Evolutionary conservation across 2,329 filamentous ascomycete species (phyloP), one percentile per base, ranked within the genome.

Genomic region (Hirsutella minnesotensis): DNA sequence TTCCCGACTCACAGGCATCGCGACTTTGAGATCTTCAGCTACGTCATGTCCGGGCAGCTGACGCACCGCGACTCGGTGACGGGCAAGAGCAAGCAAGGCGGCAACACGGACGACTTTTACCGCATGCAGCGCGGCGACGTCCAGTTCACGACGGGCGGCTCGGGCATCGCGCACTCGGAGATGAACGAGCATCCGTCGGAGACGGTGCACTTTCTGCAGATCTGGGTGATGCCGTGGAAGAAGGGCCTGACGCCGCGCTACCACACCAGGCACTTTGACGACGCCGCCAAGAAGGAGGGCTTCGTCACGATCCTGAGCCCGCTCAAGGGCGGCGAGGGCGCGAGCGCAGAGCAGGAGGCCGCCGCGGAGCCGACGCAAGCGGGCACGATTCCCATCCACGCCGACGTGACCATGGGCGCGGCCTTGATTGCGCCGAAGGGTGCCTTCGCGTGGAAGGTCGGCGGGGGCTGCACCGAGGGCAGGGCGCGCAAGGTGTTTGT

Each of bases 71-170:
- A 94, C 64, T 84, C 77, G 47, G 89, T 94, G 81, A 75, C 86
- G 52, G 76, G 77, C 60, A 86, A 81, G 63, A 78, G 77, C 38
- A 63, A 68, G 18, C 79, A 83, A 56, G 76, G 71, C 19, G 69
- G 59, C 15, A 64, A 68, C 48, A 72, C 73, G 36, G 77, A 84
- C 57, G 69, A 77, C 51, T 86, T 84, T 56, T 85, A 70, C 55
- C 69, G 77, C 29, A 81, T 94, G 69, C 75, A 75, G 54, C 72
- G 86, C 31, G 86, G 86, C 12, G 86, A 94, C 59, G 84, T 94
- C 37, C 87, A 94, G 56, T 94, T 94, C 62, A 94, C 87, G 9
- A 88, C 82, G 13, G 87, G 85, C n/a, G 87, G 87, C 43, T 87
- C 78, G 5, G 79, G 79, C 53, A 77, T 94, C 53, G 77, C 86